A percentile compares a stretch with the other conserved stretches of the same genome.
Evolutionary conservation across 1,284 basidiomycete genomes (phyloP).

Genomic region (Apiotrichum mycotoxinovorans): DNA sequence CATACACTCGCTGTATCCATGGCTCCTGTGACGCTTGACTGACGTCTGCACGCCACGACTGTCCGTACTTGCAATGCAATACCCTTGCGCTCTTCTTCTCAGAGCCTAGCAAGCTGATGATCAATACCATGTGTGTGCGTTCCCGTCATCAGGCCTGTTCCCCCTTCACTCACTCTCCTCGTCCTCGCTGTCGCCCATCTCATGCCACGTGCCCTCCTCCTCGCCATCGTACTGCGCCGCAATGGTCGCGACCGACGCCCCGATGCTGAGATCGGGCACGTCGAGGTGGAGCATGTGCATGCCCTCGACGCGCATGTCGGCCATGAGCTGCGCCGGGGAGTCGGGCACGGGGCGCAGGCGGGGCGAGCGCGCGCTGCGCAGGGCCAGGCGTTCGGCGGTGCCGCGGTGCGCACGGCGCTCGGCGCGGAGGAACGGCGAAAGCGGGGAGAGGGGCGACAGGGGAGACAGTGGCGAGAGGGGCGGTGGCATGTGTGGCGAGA

Average conservation of each 20-base stretch:
- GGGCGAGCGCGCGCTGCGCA: conserved; percentile 24
- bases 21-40: too few relatives aligned
- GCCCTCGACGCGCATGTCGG: conserved; percentile 32
- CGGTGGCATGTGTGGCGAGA: not conserved
- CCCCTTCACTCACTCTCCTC: conserved; percentile 1
- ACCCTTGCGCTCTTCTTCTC: too few relatives aligned
- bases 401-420: not conserved
- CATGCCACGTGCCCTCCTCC: conserved; percentile 25
- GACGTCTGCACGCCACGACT: too few relatives aligned
- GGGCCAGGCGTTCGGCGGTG: conserved; percentile 4
- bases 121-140: too few relatives aligned
- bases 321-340: conserved; percentile 31
- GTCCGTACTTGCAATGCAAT: too few relatives aligned
- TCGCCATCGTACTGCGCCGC: conserved; percentile 25
- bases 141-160: too few relatives aligned
- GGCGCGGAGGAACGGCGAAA: conserved; percentile 3
- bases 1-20: too few relatives aligned
- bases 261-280: conserved; percentile 23
- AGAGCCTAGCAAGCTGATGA: too few relatives aligned
- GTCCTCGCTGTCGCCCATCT: conserved; percentile 13
- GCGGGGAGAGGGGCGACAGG: conserved; percentile 2
- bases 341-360: conserved; percentile 24
- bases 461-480: not conserved
- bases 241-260: conserved; percentile 18
- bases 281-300: conserved; percentile 17